Base-by-base conservation (phyloP, 1,139 yeast genomes). In the Nakaseomyces glabratus region DNA sequence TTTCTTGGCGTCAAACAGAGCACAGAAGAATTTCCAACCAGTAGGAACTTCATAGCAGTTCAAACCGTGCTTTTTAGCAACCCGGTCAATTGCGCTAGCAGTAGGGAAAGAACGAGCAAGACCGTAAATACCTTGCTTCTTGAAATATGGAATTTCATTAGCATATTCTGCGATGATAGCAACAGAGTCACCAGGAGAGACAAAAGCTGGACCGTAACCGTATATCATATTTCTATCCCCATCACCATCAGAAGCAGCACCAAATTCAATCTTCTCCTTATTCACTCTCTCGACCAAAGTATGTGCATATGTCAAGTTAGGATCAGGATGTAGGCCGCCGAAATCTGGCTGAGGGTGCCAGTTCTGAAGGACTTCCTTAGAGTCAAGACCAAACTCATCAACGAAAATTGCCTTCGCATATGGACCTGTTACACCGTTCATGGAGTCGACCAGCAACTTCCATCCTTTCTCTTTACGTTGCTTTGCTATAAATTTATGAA, bases 41-140 rank as follows among this genome's bases (percentile, higher is more conserved):
- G 98, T 90, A 40, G 98, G 98, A 4, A 90, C 98, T 62, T 90
- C 98, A 61, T 90, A 90, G 44, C 79, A 68, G 35, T 79, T 64
- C 45, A 90, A 66, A 12, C 79, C 79, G 58, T 85, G 78, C 41
- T 68, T 68, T 57, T 76, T 74, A 22, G 95, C 98, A 20, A 90
- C 98, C 40, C 81, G 69, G 55, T 90, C 98, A 49, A 90, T 71
- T 20, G 98, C 98, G 25, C 85, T 86, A 6, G 93, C 79, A 4
- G 98, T 90, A 38, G 98, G 98, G 95, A 90, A 90, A n/a, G 95
- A 82, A 58, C 98, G 75, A 10, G 98, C 98, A 38, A 90, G 68
- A 5, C 98, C 98, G 52, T 81, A 71, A 20, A 88, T 81, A 30
- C 97, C 97, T 43, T 76, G 75, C 50, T 80, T 74, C 50, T 73